Evolutionary conservation across 257 asterid genomes (phyloP), one percentile per base, ranked within the genome.

Genomic region (Eustoma russellianum): DNA sequence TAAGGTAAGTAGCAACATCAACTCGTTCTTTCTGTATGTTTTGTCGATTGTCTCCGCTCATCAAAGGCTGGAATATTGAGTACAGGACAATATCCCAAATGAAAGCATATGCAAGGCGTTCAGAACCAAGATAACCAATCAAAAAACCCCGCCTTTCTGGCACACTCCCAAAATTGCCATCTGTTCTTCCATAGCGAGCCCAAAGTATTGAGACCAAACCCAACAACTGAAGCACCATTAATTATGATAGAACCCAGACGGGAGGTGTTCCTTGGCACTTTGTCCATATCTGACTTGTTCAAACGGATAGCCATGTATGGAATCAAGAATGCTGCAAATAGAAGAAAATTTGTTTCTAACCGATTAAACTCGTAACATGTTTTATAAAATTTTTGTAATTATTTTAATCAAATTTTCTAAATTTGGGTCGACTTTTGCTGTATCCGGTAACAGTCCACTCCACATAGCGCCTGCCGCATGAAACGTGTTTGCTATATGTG

Each of bases 261-360:
- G 50, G 95, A 80, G 45, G 70, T 65, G 65, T 66, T 71, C 60
- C 58, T 66, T 53, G 84, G 79, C 63, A 71, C 52, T 57, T 52
- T 13, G 24, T 69, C 75, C 15, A 40, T 53, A 38, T 69, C 77
- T 6, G 56, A 61, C 52, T 69, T 64, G 8, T 88, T 85, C 59
- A 91, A 76, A 17, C 97, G 85, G 61, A 91, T 64, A 53, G 97
- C 98, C 95, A 91, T 85, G 74, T 82, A 91, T 33, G 98, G 98
- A 44, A 91, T 81, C 61, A 91, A 77, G 77, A 87, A 82, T 47
- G 98, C 97, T 91, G 85, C 73, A 81, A 30, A 45, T 3, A 10
- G n/a, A 33, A 24, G n/a, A n/a, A 24, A 24, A 2, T 24, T 24
- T 24, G 30, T 4, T 24, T 24, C 30, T 24, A 24, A 24, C 3